Evolutionary conservation across 1,284 basidiomycete species (phyloP).

Genomic region (Leccinum subrobustum): DNA sequence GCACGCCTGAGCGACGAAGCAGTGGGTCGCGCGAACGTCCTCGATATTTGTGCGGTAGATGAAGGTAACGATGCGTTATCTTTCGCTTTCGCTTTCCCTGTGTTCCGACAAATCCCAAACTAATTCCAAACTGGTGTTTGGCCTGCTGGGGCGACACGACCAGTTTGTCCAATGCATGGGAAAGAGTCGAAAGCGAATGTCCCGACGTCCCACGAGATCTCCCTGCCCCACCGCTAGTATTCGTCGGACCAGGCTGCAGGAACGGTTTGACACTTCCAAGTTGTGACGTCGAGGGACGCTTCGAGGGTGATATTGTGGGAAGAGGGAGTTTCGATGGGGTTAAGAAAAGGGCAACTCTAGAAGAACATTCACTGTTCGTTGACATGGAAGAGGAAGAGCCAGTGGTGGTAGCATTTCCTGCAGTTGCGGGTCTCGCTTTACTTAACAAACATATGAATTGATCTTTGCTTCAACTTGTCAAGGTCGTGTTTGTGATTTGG

Average conservation of each 20-base stretch:
- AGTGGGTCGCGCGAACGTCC: too few species aligned
- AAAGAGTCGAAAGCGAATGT: conserved; percentile 44
- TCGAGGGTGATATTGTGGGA: too few species aligned
- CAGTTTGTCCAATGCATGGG: conserved; percentile 62
- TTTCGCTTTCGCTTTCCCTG: background rate
- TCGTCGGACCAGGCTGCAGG: conserved; percentile 1
- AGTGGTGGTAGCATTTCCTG: too few species aligned
- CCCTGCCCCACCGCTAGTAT: background rate
- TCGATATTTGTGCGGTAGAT: background rate
- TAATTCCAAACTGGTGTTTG: conserved; percentile 65
- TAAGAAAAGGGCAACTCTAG: too few species aligned
- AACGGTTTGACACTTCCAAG: conserved; percentile 1
- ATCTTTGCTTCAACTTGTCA: background rate
- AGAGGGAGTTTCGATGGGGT: too few species aligned
- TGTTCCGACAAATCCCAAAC: conserved; percentile 49
- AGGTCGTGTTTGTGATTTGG: too few species aligned
- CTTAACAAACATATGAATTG: conserved; percentile 21
- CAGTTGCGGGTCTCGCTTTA: too few species aligned
- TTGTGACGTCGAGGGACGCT: too few species aligned
- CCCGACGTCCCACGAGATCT: conserved; percentile 9
- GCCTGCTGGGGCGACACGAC: conserved; percentile 32
- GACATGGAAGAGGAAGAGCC: too few species aligned
- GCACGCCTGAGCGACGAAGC: conserved; percentile 33
- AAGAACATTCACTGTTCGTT: too few species aligned
- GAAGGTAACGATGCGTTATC: conserved; percentile 7